Base-by-base conservation (phyloP, 2,329 filamentous ascomycete genomes). In the Beauveria rudraprayagi region DNA sequence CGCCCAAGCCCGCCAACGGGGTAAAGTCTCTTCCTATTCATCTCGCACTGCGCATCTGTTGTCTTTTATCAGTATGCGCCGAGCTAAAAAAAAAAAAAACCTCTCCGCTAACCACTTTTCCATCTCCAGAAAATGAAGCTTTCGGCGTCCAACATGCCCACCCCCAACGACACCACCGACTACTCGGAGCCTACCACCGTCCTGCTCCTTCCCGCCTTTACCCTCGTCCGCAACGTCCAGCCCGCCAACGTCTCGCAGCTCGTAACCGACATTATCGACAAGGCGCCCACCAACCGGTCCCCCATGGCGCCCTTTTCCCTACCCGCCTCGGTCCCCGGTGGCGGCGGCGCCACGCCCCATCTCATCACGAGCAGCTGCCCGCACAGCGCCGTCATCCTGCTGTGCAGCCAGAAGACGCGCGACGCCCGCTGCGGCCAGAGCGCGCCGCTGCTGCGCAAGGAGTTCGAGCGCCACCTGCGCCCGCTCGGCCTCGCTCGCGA, bases 401-500 rank as follows among this genome's bases (percentile, higher is more conserved):
- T 99, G 70, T 99, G 94, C 79, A 96, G 90, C 51, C 94, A 97
- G 71, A 86, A 85, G 69, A 97, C 91, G n/a, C 89, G 94, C 64
- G 94, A 97, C 73, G 92, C 91, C 0, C 89, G 94, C 67, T 97
- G 94, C 72, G 94, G 93, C 0, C 92, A 97, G 77, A 94, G 89
- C 40, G 94, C 94, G 1, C 94, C 94, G 3, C 80, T 99, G 2
- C 79, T 97, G n/a, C 84, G 87, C 51, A 88, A 87, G 69, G 94
- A 97, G 75, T 84, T 99, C 60, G 91, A 96, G 77, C 84, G 93
- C 1, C 91, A 97, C 71, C 81, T 97, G 41, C 87, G 92, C 0
- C 89, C 90, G 1, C 78, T 96, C 14, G 92, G 92, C 0, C 77
- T 99, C 22, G 92, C 89, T 73, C 86, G 94, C 34, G 93, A 97